These are phyloP conservation scores for Colletotrichum sp. DNA, from an alignment of 2,329 filamentous ascomycete species.

Conservation along the genomic window DNA sequence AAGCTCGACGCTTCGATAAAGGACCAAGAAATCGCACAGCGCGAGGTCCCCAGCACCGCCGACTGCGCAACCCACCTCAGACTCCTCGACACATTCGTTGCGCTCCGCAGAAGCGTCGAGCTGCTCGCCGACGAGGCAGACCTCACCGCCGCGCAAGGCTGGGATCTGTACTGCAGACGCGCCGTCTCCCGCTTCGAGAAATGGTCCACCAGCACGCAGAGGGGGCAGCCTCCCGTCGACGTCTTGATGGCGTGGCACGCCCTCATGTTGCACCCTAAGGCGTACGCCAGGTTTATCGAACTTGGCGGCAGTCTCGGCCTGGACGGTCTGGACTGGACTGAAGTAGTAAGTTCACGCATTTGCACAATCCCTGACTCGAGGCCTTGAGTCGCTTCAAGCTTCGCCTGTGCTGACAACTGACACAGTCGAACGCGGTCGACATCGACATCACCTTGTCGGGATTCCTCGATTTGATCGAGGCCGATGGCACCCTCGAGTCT, in stretches of 20 bases:
- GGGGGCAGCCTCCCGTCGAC: constrained; percentile 29
- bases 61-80: constrained; percentile 63
- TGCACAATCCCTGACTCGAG: background rate
- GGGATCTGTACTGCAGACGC: constrained; percentile 29
- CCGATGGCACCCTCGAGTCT: background rate
- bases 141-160: constrained; percentile 23
- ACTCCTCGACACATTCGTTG: constrained; percentile 61
- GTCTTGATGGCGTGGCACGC: constrained; percentile 43
- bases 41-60: constrained; percentile 22
- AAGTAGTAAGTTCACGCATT: background rate
- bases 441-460: background rate
- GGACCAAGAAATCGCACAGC: background rate
- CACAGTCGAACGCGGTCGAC: background rate
- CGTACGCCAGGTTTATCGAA: constrained; percentile 8
- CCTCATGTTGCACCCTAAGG: constrained; percentile 35
- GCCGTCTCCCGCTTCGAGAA: constrained; percentile 29
- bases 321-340: constrained; percentile 7
- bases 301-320: constrained; percentile 5
- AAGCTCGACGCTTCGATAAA: background rate
- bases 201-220: background rate
- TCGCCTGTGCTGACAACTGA: background rate
- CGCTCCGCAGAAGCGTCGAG: constrained; percentile 43
- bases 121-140: constrained; percentile 15
- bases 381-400: background rate
- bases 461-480: background rate